These are phyloP conservation scores for Chlamydomonas incerta DNA, from an alignment of 139 green algal species.

Conservation along the genomic window DNA sequence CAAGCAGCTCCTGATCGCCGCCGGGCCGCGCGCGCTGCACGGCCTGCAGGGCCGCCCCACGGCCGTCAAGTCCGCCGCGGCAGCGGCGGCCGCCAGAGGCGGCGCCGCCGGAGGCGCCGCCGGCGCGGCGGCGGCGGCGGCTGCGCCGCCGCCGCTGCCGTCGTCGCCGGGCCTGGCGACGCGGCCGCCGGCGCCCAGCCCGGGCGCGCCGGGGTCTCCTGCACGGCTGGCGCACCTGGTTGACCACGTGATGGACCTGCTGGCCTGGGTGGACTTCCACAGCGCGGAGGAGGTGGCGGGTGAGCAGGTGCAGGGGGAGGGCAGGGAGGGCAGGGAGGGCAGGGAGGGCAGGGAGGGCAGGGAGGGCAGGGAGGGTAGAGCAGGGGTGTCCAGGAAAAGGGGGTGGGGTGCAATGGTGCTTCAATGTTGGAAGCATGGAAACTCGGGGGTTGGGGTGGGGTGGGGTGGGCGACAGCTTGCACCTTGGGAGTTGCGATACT, in stretches of 20 bases:
- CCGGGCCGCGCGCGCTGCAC: slow-evolving; percentile 2
- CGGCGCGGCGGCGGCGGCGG: background rate
- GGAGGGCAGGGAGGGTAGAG: too few species aligned
- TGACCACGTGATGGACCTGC: slow-evolving; percentile 35
- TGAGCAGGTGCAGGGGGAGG: background rate
- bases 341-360: too few species aligned
- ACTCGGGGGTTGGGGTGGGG: too few species aligned
- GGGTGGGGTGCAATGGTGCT: too few species aligned
- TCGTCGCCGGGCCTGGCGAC: too few species aligned
- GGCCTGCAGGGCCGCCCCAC: slow-evolving; percentile 4
- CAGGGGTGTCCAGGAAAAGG: too few species aligned
- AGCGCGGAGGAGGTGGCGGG: slow-evolving; percentile 34
- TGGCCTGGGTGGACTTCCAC: slow-evolving; percentile 43
- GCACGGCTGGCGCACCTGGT: slow-evolving; percentile 35
- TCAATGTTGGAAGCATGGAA: too few species aligned
- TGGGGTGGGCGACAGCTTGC: too few species aligned
- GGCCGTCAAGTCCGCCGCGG: too few species aligned
- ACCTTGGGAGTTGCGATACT: too few species aligned
- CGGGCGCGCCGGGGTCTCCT: slow-evolving; percentile 29
- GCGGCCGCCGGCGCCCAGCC: slow-evolving; percentile 11
- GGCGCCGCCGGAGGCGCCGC: background rate
- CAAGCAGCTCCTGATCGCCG: slow-evolving; percentile 30
- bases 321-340: too few species aligned
- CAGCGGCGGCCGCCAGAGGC: too few species aligned
- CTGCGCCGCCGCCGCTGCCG: background rate